Evolutionary conservation across 1,284 basidiomycete genomes (phyloP).

Genomic region (Tremellales sp.): DNA sequence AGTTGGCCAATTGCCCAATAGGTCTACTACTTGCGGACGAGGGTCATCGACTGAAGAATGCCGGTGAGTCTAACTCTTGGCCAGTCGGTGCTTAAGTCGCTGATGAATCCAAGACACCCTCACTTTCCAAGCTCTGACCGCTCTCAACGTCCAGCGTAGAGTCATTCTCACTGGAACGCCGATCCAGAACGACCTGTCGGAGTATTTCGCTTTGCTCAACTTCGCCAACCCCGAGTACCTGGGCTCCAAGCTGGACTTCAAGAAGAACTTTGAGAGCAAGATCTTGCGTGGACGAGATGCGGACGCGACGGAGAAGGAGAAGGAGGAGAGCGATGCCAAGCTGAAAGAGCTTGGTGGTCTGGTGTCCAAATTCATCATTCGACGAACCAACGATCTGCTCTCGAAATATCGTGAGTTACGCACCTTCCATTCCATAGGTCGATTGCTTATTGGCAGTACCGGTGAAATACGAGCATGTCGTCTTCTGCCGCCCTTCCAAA

Average conservation of each 20-base stretch:
- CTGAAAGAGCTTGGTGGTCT: conserved; percentile 86
- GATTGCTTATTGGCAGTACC: conserved; percentile 61
- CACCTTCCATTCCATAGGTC: background rate
- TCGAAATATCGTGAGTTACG: conserved; percentile 84
- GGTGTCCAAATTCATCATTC: conserved; percentile 95
- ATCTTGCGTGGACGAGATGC: conserved; percentile 94
- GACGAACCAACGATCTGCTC: conserved; percentile 91
- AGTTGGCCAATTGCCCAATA: conserved; percentile 74
- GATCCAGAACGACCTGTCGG: conserved; percentile 92
- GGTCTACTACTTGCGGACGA: conserved; percentile 94
- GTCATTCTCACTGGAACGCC: conserved; percentile 97
- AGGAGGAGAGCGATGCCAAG: conserved; percentile 81
- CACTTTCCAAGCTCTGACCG: conserved; percentile 82
- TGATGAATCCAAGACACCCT: conserved; percentile 60
- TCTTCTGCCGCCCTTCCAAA: conserved; percentile 86
- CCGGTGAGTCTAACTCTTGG: conserved; percentile 55
- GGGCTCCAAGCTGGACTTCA: conserved; percentile 86
- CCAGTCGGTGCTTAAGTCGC: background rate
- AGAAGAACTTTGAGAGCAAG: conserved; percentile 91
- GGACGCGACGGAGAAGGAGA: conserved; percentile 76
- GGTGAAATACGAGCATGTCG: conserved; percentile 98
- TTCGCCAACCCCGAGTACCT: conserved; percentile 97
- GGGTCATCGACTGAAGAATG: conserved; percentile 95
- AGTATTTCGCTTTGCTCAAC: conserved; percentile 93
- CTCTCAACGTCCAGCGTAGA: conserved; percentile 83